Evolutionary conservation across 345 rosid species (phyloP), one percentile per base, ranked within the genome.

Genomic region (Triadica sebifera): DNA sequence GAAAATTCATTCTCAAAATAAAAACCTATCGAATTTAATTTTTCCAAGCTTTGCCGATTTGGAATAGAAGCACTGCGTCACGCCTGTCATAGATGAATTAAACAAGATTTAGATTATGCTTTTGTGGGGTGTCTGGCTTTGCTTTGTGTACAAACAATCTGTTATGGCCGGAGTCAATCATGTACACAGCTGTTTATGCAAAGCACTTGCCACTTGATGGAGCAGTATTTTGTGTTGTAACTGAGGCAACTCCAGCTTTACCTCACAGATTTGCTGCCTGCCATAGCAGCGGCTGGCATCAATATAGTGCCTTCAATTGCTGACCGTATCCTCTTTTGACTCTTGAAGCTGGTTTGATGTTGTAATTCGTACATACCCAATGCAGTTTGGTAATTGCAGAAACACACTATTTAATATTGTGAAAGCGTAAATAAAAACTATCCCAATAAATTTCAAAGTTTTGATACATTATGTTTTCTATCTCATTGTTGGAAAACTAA

Each of bases 321-420:
- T 39, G 12, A 8, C 51, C 8, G 9, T 43, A 29, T 41, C 17
- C 51, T 13, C 6, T n/a, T 19, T n/a, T 41, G 34, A 19, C 67
- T 64, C 51, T 46, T 7, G 69, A 45, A 65, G 69, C 50, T 9
- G 55, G 69, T 11, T 46, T 46, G 38, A 12, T 66, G n/a, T 66
- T 66, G 37, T 20, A n/a, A 41, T 65, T 19, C 8, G 12, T 63
- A n/a, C 45, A 6, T 39, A 43, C 20, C 13, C 10, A 38, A n/a
- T 43, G 68, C 51, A 64, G n/a, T 64, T 17, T 39, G 67, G 45
- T 64, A 39, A 17, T 65, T 45, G 34, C 53, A 43, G 47, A 43
- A 43, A 43, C 10, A 6, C 10, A 6, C 47, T 43, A 5, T 43
- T 43, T 4, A 43, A 43, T 29, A 29, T 29, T 2, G 34, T 29